Base-by-base conservation (phyloP, 1,284 basidiomycete species). In the Rhodotorula sp. region DNA sequence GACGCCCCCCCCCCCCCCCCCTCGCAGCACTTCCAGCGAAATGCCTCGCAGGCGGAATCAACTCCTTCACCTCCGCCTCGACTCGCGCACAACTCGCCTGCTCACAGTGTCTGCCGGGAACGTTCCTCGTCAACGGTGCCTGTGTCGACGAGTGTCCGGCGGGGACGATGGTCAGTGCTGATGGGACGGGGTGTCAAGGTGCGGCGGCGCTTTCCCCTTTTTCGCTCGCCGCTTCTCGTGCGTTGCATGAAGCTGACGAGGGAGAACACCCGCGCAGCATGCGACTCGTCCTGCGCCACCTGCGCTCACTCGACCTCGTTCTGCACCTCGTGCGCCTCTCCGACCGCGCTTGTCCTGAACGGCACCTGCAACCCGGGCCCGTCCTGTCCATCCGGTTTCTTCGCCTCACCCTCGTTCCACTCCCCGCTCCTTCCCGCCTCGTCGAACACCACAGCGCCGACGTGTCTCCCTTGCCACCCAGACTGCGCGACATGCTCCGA, bases 401-500 rank as follows among this genome's bases (percentile, higher is more conserved):
- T 91, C 81, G 81, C 83, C 59, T 85, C 88, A 18, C 16, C 67
- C 22, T 84, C 86, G 5, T 92, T 90, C 77, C 88, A 44, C 40
- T 44, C 40, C 16, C 40, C 40, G 13, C 40, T 44, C 40, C 40
- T 44, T 13, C 40, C 40, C 11, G 8, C 90, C 81, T 81, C 83
- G 62, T 85, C 88, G 22, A 7, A 56, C 20, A 46, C 50, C 15
- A 71, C 65, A 57, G 53, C 59, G 11, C 46, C 76, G 10, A 83
- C 86, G 28, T 92, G 90, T 79, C 76, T 87, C 61, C 73, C 85
- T 5, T 92, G 91, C 79, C 90, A 92, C 68, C 86, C 89, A 0
- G 91, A 92, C 77, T 92, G 90, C 76, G 85, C 85, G 10, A 86
- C 87, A 9, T 92, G 91, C 80, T 85, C 87, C 30, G 88, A 88